These are phyloP conservation scores for Scedosporium aurantiacum DNA, from an alignment of 2,329 filamentous ascomycete species.

Conservation along the genomic window DNA sequence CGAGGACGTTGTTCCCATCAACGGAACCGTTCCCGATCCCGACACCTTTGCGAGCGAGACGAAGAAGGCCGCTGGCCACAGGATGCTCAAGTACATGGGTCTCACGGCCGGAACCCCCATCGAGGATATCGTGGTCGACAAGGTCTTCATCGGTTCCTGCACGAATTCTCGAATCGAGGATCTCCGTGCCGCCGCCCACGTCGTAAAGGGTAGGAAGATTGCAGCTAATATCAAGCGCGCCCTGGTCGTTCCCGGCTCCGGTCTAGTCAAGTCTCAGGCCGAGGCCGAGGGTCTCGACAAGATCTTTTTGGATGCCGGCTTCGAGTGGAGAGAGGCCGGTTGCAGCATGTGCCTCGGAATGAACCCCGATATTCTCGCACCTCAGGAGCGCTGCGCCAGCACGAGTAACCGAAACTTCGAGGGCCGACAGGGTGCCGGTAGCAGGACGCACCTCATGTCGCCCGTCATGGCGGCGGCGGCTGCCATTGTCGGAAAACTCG, in stretches of 20 bases:
- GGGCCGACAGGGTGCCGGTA: conserved; percentile 83
- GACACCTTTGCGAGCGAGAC: conserved; percentile 71
- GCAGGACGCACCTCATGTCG: conserved; percentile 91
- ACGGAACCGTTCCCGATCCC: conserved; percentile 77
- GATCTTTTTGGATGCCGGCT: conserved; percentile 83
- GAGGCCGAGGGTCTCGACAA: conserved; percentile 88
- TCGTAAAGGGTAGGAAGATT: conserved; percentile 80
- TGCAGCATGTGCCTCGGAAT: conserved; percentile 99
- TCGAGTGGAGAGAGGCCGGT: conserved; percentile 95
- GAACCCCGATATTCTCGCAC: conserved; percentile 95
- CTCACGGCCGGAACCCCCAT: conserved; percentile 75
- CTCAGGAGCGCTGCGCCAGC: conserved; percentile 84
- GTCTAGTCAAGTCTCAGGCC: conserved; percentile 83
- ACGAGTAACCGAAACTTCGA: conserved; percentile 98
- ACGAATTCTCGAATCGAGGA: conserved; percentile 97
- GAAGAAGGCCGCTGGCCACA: conserved; percentile 69
- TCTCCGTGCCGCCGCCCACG: conserved; percentile 71
- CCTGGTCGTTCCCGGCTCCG: conserved; percentile 93
- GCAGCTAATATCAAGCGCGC: conserved; percentile 84
- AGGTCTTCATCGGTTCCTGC: conserved; percentile 96
- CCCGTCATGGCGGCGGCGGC: conserved; percentile 93
- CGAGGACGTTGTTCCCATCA: conserved; percentile 93
- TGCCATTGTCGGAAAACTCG: conserved; percentile 78
- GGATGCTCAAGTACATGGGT: conserved; percentile 94
- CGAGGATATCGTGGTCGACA: conserved; percentile 86